Evolutionary conservation across 805 yeast species (phyloP).

Genomic region (Metschnikowia drakensbergensis): DNA sequence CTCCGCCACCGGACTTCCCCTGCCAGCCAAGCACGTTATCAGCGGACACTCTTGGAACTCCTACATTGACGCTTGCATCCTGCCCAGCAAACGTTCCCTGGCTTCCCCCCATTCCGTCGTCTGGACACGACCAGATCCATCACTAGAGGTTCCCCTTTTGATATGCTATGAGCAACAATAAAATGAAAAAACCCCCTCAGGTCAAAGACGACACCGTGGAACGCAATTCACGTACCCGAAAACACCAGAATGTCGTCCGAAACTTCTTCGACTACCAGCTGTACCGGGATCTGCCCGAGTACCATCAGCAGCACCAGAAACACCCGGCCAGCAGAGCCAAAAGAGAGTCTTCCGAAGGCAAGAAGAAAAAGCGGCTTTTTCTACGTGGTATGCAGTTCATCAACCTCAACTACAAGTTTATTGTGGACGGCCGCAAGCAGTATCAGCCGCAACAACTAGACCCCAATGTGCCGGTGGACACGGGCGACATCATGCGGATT

Average conservation of each 20-base stretch:
- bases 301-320: slow-evolving; percentile 20
- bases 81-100: no score
- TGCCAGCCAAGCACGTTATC: no score
- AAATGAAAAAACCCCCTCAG: background rate
- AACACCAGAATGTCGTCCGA: slow-evolving; percentile 45
- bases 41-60: no score
- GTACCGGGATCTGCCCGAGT: slow-evolving; percentile 39
- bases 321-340: slow-evolving; percentile 5
- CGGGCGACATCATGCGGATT: slow-evolving; percentile 61
- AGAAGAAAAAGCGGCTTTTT: slow-evolving; percentile 30
- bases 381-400: slow-evolving; percentile 65
- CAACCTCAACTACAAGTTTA: slow-evolving; percentile 79
- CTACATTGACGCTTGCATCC: no score
- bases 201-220: slow-evolving; percentile 1
- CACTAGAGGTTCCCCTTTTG: no score
- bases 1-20: no score
- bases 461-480: slow-evolving; percentile 71
- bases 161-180: background rate
- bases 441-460: slow-evolving; percentile 59
- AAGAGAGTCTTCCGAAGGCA: slow-evolving; percentile 2
- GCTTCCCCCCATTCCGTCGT: no score
- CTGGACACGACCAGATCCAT: no score
- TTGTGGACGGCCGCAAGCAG: slow-evolving; percentile 62
- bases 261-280: slow-evolving; percentile 60
- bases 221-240: slow-evolving; percentile 4